Evolutionary conservation across 371 early-diverging fungal species (phyloP), one percentile per base, ranked within the genome.

Genomic region (Mortierella sp.): DNA sequence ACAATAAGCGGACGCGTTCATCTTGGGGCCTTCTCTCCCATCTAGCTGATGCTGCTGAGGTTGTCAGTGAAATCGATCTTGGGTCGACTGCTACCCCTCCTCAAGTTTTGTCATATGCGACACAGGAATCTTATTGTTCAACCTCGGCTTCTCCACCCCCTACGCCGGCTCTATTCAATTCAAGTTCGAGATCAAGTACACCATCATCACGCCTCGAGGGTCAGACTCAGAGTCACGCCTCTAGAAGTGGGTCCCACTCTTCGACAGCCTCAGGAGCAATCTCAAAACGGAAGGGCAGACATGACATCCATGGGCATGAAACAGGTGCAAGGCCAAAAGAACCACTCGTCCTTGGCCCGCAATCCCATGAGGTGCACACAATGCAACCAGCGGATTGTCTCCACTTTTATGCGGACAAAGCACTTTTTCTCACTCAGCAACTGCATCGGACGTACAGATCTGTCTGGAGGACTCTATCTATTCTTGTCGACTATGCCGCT

Each of bases 401-500:
- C 24, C 26, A 24, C 26, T 26, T 55, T 28, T 28, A 22, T 18
- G 45, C 57, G 2, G 59, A 32, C 14, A 64, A 64, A 22, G 61
- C 55, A 37, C 18, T 37, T 3, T n/a, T 5, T 20, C 3, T 51
- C 22, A 4, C 39, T 3, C 51, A 24, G 37, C 55, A 32, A 26
- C 39, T 16, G 5, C 35, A 60, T 26, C 45, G 51, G 37, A 49
- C 60, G 28, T 60, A 61, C 65, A 57, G 61, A 43, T 72, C 65
- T 14, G 66, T 52, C 6, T 72, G 72, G 72, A 39, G 66, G 49
- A 40, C 66, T 1, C 37, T 65, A 35, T 65, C 72, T 39, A 64
- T 67, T 10, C 55, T 73, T 52, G 49, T 73, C 5, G 73, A 73
- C 37, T 63, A 73, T 32, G 54, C 73, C 28, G 54, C 58, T 1